Evolutionary conservation across 2,329 filamentous ascomycete genomes (phyloP), one percentile per base, ranked within the genome.

Genomic region (Ceratocystis colombiana): DNA sequence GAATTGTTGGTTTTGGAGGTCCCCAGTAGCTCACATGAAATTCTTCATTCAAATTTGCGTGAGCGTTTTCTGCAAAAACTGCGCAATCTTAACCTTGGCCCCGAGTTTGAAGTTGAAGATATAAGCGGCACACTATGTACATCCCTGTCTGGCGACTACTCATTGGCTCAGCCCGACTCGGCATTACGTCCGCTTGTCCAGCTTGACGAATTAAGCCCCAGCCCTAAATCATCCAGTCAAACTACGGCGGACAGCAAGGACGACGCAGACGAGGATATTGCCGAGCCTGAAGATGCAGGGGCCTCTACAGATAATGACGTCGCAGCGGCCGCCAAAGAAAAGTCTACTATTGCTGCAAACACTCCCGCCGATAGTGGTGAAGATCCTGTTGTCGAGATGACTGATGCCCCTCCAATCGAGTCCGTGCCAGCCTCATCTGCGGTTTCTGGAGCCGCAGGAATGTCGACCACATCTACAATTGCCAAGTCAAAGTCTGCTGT

Each of bases 1-100:
- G 65, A 66, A 25, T 33, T 66, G 15, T 48, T 66, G 48, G 44
- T 66, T 5, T 20, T 66, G 12, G 65, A 66, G 53, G 61, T 66
- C 25, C 65, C 61, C 20, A 66, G 65, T 17, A 41, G 46, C n/a
- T 44, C 46, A 22, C 61, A 66, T 41, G 41, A 33, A 15, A 22
- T 55, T 22, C 50, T 64, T 22, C 63, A 64, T 22, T 33, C 63
- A 10, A 37, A 64, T 41, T 61, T 66, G 10, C 46, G 61, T 22
- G 33, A 41, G 30, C 59, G 61, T n/a, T 63, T 53, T 25, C 48
- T 57, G 5, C 45, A 63, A 8, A 66, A 59, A 48, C 50, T 62
- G 30, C 46, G 48, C 12, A 44, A 20, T n/a, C 33, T 41, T 33
- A 46, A 62, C 37, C 37, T 48, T 1, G 17, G 25, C 20, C 25